Percentiles rank a stretch among this genome's conserved stretches.
Conservation (phyloP, 768 basidiomycete species). For the Leccinum imitatum region DNA sequence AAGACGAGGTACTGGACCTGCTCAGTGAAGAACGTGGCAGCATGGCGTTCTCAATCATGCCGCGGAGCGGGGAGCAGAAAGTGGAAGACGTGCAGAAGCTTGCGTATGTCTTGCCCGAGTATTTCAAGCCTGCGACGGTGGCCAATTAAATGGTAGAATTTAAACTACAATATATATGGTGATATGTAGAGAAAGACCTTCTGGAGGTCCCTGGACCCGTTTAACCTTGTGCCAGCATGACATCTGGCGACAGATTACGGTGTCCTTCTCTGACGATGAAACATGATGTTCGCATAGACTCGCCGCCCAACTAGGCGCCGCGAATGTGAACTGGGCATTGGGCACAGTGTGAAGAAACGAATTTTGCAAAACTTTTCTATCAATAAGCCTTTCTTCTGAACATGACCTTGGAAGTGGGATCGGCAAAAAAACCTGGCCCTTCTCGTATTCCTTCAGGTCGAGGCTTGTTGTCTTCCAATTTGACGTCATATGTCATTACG, state of each 20-base stretch:
- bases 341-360: too few relatives aligned
- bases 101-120: conserved; percentile 73
- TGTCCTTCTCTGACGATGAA: too few relatives aligned
- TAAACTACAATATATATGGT: not conserved
- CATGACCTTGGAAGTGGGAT: not conserved
- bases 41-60: conserved; percentile 90
- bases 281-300: too few relatives aligned
- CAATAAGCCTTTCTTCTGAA: not conserved
- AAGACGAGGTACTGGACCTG: conserved; percentile 31
- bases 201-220: too few relatives aligned
- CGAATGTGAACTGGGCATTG: too few relatives aligned
- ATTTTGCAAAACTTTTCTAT: not conserved
- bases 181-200: too few relatives aligned
- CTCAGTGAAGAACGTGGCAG: conserved; percentile 70
- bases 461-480: not conserved
- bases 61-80: conserved; percentile 51
- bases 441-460: not conserved
- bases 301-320: too few relatives aligned
- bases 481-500: not conserved
- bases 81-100: conserved; percentile 67
- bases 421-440: not conserved
- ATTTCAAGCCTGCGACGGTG: conserved; percentile 44
- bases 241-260: too few relatives aligned
- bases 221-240: too few relatives aligned
- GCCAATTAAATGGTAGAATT: not conserved